These are phyloP conservation scores for Termitomyces sp. DNA, from an alignment of 768 basidiomycete species.

Conservation along the genomic window DNA sequence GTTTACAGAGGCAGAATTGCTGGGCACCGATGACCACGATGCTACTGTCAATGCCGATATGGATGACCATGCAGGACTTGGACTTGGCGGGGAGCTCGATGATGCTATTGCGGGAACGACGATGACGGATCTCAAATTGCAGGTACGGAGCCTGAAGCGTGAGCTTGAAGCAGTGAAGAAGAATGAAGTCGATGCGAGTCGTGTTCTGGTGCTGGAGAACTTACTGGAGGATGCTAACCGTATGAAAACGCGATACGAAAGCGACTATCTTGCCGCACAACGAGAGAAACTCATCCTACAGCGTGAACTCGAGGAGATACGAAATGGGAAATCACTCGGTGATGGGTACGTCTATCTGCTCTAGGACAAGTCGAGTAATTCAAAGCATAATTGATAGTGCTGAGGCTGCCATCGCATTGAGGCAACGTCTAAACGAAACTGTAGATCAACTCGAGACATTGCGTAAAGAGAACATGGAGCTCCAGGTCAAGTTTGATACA, in stretches of 20 bases:
- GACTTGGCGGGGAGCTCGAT: constrained; percentile 81
- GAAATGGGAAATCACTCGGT: constrained; percentile 77
- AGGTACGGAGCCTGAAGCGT: constrained; percentile 73
- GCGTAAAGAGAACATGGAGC: constrained; percentile 60
- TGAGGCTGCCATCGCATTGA: constrained; percentile 83
- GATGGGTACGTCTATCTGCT: constrained; percentile 54
- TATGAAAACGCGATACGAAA: constrained; percentile 85
- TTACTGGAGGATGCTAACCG: constrained; percentile 86
- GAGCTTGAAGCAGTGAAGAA: constrained; percentile 73
- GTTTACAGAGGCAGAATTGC: constrained; percentile 25
- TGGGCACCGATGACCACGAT: constrained; percentile 14
- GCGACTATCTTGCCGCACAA: constrained; percentile 81
- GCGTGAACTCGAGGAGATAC: constrained; percentile 81
- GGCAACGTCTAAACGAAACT: constrained; percentile 83
- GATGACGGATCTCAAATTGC: constrained; percentile 89
- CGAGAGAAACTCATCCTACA: constrained; percentile 77
- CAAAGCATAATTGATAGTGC: constrained; percentile 37
- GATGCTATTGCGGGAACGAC: constrained; percentile 79
- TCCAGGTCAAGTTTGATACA: constrained; percentile 64
- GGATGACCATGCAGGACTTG: constrained; percentile 43
- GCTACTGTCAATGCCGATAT: constrained; percentile 15
- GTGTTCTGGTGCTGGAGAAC: constrained; percentile 83
- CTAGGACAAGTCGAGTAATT: constrained; percentile 1
- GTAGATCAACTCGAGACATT: constrained; percentile 74
- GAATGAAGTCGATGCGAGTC: constrained; percentile 72